Evolutionary conservation across 768 basidiomycete genomes (phyloP), one percentile per base, ranked within the genome.

Genomic region (Rhizopogon rudus): DNA sequence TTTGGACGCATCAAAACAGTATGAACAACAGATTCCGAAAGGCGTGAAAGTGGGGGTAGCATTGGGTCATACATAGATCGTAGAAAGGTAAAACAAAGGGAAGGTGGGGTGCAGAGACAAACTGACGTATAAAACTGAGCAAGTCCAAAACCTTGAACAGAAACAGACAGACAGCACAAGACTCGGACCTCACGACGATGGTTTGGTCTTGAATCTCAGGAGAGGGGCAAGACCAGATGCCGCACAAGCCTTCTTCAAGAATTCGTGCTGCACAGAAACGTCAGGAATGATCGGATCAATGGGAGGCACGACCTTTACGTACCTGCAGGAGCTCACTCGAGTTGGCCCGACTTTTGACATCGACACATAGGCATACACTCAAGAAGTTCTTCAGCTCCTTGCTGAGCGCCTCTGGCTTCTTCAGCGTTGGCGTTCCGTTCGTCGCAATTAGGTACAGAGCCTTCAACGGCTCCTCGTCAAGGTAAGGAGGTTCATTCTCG

Each of bases 311-410:
- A 46, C 42, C 33, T 40, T 39, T 57, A 75, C 88, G 43, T 60
- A 94, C 93, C 73, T 88, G 83, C 3, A 96, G 73, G 58, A 95
- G 69, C 75, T 95, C 93, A 57, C 81, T 83, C 56, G 90, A 93
- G 3, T 91, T 96, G 48, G 95, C 95, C 40, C 96, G 79, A 65
- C 92, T 95, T 63, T 84, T 81, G 49, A 98, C 96, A 69, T 99
- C 97, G 28, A 98, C 97, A 64, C 96, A 98, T 17, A 98, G 70
- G 73, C 97, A 98, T n/a, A 97, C 95, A 53, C 93, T 95, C 64
- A 99, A 74, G 76, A 98, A 99, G 63, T 86, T 85, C 77, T 99
- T 99, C 56, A 99, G 78, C 70, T 98, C 96, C 64, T 83, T 80
- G 65, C 91, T 94, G 49, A 98, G 77, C 51, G 84, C 81, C 70